Base-by-base conservation (phyloP, 768 basidiomycete species). In the Dentipellis sp. region DNA sequence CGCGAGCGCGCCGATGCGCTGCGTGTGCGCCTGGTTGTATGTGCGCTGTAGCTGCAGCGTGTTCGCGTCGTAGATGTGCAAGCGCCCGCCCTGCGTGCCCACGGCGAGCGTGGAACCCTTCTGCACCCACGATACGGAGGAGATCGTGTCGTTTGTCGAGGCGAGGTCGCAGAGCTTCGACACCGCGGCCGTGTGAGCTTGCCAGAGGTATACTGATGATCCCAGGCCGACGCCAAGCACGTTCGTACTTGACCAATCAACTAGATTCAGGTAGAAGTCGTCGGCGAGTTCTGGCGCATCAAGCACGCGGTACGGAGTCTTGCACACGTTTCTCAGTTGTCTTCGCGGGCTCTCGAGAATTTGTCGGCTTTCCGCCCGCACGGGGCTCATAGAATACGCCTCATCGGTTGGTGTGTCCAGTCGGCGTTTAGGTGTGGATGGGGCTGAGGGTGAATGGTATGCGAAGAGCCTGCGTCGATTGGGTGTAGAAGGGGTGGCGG, bases 211-310 rank as follows among this genome's bases (percentile, higher is more conserved):
- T 11, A 99, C 95, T 59, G 91, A 94, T 0, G 85, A 76, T 2
- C 87, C 91, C 7, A 99, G 78, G 2, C 94, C 95, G 8, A 98
- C 97, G 3, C 90, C 94, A 0, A 98, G 82, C 0, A 97, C 85
- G 66, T 98, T 98, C 4, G 91, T 94, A 53, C 85, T 88, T 2
- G 89, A 91, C 97, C 97, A 98, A 60, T 97, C 94, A 21, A 98
- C 94, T 10, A 98, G 78, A 66, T 98, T 98, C 59, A 99, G 86
- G 66, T 99, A 98, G 70, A 97, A 99, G 69, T 99, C 95, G 67
- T 98, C 95, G 29, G 93, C 92, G 11, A 99, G 82, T 55, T 98
- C 94, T 0, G 95, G 97, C 8, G 95, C 95, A 67, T 99, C 95
- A 36, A 98, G 80, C 1, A 97, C 95, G 56, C 97, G 84, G 74